Evolutionary conservation across 1,284 basidiomycete genomes (phyloP), one percentile per base, ranked within the genome.

Genomic region (Rhodotorula sp.): DNA sequence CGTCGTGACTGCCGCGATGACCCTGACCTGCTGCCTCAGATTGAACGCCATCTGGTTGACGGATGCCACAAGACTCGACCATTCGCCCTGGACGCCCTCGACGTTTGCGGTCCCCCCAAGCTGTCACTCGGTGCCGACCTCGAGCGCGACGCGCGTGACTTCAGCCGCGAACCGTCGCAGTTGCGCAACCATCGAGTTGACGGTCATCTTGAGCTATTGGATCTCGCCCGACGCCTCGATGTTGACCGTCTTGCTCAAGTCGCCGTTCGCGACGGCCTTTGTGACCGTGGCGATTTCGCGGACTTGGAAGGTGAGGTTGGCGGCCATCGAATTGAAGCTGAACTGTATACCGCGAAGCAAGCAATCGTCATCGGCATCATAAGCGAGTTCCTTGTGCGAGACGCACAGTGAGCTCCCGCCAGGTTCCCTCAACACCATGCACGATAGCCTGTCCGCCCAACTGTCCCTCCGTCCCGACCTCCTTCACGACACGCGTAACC

Each of bases 151-250:
- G 68, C 95, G 86, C 37, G 94, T 96, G 69, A 99, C 95, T 83
- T 99, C 96, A 33, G 92, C 92, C 51, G 95, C 95, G 70, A 83
- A 99, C 83, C 68, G 91, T 87, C 95, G 87, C 49, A 97, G 84
- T 78, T 91, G 85, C 74, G 94, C 89, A 59, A 84, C 93, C 96
- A 97, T 98, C 81, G 91, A 91, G 80, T 99, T 99, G 80, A 99
- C 94, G 49, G 94, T 99, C 72, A 82, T 81, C 79, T 86, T 98
- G 80, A 98, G 83, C 76, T 97, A 93, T 14, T 96, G 84, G 86
- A 98, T 97, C 83, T 98, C 95, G 70, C 95, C 95, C 80, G 95
- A 91, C 33, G 95, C 95, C 78, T 97, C 94, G 73, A 97, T 94
- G 74, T 93, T 89, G 81, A 98, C 93, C 56, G 89, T 89, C 81